These are phyloP conservation scores for Eucalyptus albens DNA, from an alignment of 345 rosid genomes.

Conservation along the genomic window DNA sequence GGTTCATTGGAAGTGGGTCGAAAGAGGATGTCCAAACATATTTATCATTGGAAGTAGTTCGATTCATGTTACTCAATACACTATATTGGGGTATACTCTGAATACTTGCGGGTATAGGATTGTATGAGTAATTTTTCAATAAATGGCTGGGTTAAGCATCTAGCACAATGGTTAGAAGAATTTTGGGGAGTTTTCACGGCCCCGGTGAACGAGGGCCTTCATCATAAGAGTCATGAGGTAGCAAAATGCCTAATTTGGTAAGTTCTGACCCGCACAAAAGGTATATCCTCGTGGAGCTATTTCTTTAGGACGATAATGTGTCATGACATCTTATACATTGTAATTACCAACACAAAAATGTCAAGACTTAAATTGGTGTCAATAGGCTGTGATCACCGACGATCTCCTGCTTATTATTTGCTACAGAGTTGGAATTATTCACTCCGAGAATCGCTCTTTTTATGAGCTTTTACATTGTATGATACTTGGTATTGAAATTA, in stretches of 20 bases:
- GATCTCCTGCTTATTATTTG: not conserved
- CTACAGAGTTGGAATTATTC: not conserved
- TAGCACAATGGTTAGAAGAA: not conserved
- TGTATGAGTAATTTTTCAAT: too few relatives aligned
- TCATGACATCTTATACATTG: not conserved
- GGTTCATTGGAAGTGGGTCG: too few relatives aligned
- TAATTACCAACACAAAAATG: not conserved
- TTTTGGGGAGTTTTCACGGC: not conserved
- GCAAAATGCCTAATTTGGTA: not conserved
- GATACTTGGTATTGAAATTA: not conserved
- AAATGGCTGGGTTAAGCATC: too few relatives aligned
- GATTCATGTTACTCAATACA: not conserved
- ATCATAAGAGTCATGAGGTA: rapidly evolving
- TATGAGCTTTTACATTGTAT: not conserved
- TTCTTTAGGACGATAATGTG: not conserved
- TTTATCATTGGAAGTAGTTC: too few relatives aligned
- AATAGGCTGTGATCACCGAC: not conserved
- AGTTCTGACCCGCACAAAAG: not conserved
- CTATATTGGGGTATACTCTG: not conserved
- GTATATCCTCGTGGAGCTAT: not conserved
- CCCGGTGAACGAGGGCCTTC: not conserved
- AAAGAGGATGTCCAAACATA: too few relatives aligned
- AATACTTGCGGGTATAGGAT: not conserved
- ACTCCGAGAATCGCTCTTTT: not conserved
- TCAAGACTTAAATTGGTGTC: not conserved